Evolutionary conservation across 163 green algal species (phyloP).

Genomic region (Picocystis sp.): DNA sequence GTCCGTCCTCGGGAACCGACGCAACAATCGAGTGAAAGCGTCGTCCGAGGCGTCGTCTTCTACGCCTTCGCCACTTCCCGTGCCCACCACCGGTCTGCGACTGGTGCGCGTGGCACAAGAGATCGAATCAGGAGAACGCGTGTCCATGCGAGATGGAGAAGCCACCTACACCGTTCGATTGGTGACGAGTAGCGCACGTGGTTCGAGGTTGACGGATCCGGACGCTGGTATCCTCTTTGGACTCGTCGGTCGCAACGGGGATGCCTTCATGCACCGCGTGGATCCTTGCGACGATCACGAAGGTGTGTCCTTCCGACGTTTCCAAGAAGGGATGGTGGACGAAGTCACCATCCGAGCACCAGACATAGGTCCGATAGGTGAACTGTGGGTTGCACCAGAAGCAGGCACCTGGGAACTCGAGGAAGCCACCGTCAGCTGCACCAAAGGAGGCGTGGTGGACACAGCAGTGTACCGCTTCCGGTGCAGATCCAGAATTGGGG

Average conservation of each 20-base stretch:
- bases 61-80: too few relatives aligned
- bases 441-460: slow-evolving; percentile 34
- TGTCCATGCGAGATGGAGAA: too few relatives aligned
- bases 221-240: slow-evolving; percentile 36
- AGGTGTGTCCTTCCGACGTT: slow-evolving; percentile 19
- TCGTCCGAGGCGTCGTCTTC: too few relatives aligned
- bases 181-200: slow-evolving; percentile 24
- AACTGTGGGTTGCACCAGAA: slow-evolving; percentile 49
- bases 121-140: too few relatives aligned
- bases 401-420: slow-evolving; percentile 43
- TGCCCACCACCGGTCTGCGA: too few relatives aligned
- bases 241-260: slow-evolving; percentile 28
- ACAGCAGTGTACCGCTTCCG: slow-evolving; percentile 26
- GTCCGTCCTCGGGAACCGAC: too few relatives aligned
- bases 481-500: slow-evolving; percentile 33
- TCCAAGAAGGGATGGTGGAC: slow-evolving; percentile 45
- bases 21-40: too few relatives aligned
- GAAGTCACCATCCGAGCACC: slow-evolving; percentile 39
- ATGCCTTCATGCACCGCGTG: slow-evolving; percentile 29
- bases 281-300: slow-evolving; percentile 25
- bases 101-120: too few relatives aligned
- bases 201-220: slow-evolving; percentile 28
- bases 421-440: slow-evolving; percentile 43
- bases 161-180: slow-evolving; percentile 41
- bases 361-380: slow-evolving; percentile 51